phyloP scores from a whole-genome alignment of 441 rosid genomes.

The Erysimum cheiri region DNA sequence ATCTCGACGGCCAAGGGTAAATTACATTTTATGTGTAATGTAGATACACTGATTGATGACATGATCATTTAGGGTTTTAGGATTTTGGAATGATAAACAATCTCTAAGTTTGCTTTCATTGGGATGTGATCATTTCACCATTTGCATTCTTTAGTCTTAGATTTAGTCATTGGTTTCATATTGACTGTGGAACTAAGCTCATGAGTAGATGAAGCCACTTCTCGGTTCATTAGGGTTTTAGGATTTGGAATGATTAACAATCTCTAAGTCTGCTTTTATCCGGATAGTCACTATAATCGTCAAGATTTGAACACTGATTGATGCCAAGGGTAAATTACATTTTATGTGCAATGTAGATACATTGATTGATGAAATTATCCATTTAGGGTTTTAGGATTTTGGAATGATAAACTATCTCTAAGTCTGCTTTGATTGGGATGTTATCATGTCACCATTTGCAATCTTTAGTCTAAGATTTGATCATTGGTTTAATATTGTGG shows the following conservation, averaged over 20 bases:
- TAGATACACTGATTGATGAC: not conserved
- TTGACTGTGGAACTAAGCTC: not conserved
- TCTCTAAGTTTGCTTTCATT: not conserved
- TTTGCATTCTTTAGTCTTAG: not conserved
- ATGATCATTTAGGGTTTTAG: conserved; percentile 10
- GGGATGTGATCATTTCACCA: not conserved
- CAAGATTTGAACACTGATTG: not conserved
- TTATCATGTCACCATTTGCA: conserved; percentile 7
- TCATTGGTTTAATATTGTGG: not conserved
- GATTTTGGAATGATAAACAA: conserved; percentile 15
- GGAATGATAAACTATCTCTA: conserved; percentile 11
- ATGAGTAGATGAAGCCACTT: not conserved
- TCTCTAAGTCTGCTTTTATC: not conserved
- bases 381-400: conserved; percentile 21
- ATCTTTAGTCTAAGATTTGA: not conserved
- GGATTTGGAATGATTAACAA: conserved; percentile 1
- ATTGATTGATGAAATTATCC: too few species aligned
- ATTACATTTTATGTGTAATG: conserved; percentile 26
- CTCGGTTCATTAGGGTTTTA: not conserved
- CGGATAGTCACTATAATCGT: not conserved
- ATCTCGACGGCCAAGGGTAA: conserved; percentile 77
- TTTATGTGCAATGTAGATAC: too few species aligned
- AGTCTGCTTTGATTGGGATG: not conserved
- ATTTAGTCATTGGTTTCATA: not conserved
- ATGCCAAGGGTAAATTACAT: too few species aligned